Conservation (phyloP, 2,329 filamentous ascomycete genomes). For the Metarhizium anisopliae region DNA sequence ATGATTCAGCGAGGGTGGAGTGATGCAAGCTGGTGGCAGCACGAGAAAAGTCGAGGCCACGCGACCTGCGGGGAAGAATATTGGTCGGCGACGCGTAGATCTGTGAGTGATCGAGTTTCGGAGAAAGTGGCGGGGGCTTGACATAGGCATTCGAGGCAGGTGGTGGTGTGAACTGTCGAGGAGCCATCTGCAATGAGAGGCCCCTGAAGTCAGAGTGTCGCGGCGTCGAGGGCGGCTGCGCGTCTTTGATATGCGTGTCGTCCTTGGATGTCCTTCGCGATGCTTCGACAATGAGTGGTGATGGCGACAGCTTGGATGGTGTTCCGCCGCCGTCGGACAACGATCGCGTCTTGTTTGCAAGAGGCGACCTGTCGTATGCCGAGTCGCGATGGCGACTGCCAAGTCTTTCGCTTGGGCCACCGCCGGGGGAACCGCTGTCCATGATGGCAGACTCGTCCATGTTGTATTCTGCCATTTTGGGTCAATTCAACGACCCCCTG, state of each 20-base stretch:
- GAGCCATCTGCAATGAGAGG: constrained; percentile 35
- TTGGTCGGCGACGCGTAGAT: constrained; percentile 83
- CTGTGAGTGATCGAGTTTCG: constrained; percentile 75
- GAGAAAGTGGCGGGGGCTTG: constrained; percentile 65
- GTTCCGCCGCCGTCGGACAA: constrained; percentile 55
- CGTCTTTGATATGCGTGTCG: constrained; percentile 47
- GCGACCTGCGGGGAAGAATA: constrained; percentile 77
- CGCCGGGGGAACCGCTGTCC: constrained; percentile 16
- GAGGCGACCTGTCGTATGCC: constrained; percentile 26
- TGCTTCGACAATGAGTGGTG: constrained; percentile 47
- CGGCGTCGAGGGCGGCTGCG: constrained; percentile 56
- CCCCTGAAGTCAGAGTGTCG: constrained; percentile 57
- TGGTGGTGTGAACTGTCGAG: constrained; percentile 27
- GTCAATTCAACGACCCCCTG: neutral
- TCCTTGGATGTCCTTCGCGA: constrained; percentile 53
- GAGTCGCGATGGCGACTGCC: constrained; percentile 7
- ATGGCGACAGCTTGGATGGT: constrained; percentile 47
- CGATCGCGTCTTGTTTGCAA: constrained; percentile 46
- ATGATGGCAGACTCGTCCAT: constrained; percentile 25
- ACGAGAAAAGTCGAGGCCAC: constrained; percentile 86
- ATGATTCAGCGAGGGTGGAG: constrained; percentile 84
- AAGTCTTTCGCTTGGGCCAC: constrained; percentile 7
- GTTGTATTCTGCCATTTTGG: constrained; percentile 1
- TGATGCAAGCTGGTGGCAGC: constrained; percentile 93
- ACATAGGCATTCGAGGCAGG: constrained; percentile 25